phyloP scores from a whole-genome alignment of 1,284 basidiomycete genomes.

The Cutaneotrichosporon daszewskae region DNA sequence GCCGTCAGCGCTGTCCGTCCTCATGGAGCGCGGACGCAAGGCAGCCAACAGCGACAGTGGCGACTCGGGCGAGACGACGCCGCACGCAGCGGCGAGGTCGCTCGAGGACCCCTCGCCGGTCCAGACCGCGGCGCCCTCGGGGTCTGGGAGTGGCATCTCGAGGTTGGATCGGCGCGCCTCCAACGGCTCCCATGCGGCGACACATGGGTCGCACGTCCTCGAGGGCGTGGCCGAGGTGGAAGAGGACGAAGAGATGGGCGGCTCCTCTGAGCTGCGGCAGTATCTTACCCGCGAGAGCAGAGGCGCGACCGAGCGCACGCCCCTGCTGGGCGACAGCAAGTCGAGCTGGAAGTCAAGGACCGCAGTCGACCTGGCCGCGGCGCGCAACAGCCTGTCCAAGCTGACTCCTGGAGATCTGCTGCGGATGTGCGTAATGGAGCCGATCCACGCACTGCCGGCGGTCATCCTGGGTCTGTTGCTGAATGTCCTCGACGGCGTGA shows the following conservation, averaged over 20 bases:
- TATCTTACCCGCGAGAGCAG: slow-evolving; percentile 11
- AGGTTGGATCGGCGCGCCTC: too few species aligned
- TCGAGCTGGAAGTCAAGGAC: slow-evolving; percentile 13
- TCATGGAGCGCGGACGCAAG: slow-evolving; percentile 29
- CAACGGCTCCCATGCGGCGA: too few species aligned
- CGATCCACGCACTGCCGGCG: slow-evolving; percentile 61
- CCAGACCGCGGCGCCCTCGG: too few species aligned
- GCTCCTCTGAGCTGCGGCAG: slow-evolving; percentile 10
- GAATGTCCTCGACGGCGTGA: slow-evolving; percentile 88
- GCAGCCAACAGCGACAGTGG: neutral
- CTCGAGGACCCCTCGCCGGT: slow-evolving; percentile 1
- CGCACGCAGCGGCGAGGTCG: slow-evolving; percentile 1
- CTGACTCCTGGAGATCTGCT: slow-evolving; percentile 36
- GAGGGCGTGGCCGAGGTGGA: slow-evolving; percentile 8
- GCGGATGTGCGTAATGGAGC: slow-evolving; percentile 48
- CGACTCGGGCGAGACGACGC: slow-evolving; percentile 13
- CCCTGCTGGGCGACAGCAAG: slow-evolving; percentile 13
- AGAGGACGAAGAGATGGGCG: slow-evolving; percentile 9
- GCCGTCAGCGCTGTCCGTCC: slow-evolving; percentile 34
- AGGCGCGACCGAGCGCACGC: slow-evolving; percentile 8
- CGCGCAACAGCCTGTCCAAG: slow-evolving; percentile 23
- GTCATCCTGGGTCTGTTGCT: slow-evolving; percentile 79
- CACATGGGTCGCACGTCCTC: neutral
- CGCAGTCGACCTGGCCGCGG: slow-evolving; percentile 8
- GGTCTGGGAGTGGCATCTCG: too few species aligned